Base-by-base conservation (phyloP, 306 rosid genomes). In the Sicyos edulis region DNA sequence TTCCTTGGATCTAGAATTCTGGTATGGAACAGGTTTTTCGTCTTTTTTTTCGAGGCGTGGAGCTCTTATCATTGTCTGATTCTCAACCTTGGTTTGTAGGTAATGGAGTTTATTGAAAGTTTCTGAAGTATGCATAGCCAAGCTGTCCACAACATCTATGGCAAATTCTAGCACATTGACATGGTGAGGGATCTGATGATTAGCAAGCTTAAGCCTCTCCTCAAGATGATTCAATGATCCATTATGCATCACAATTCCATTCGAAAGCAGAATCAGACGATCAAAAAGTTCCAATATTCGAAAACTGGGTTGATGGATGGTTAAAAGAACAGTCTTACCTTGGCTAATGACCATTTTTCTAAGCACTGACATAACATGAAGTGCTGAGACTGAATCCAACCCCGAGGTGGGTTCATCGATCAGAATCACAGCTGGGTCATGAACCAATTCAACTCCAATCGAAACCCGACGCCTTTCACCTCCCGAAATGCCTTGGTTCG, bases 401-500 rank as follows among this genome's bases (percentile, higher is more conserved):
- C 98, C 98, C 56, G 98, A 92, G 77, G 98, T 92, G 73, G 98
- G 96, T 75, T 92, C 98, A 70, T 92, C 98, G 54, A 92, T 90
- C 83, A 92, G 76, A 70, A 92, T 76, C 79, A 90, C 88, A 34
- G 84, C 90, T 54, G 98, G 98, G 66, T 90, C 93, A 77, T 92
- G 98, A 75, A 92, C 96, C 58, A 92, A 78, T 79, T 88, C 98
- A 51, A 90, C 96, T 71, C 96, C 98, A 59, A 92, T 90, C 10
- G 96, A 92, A 78, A 92, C 98, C 66, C 98, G 78, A 10, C 98
- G 87, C 82, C 86, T 87, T 75, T 92, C 98, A 0, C 98, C 98
- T 2, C 98, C 97, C 0, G 97, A 91, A 77, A 91, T 86, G 14
- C 91, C 95, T 20, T 75, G 75, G 67, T 75, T 78, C 42, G 90